Percentiles rank a stretch among this genome's conserved stretches.
Conservation (phyloP, 257 asterid species). For the Mitragyna speciosa region DNA sequence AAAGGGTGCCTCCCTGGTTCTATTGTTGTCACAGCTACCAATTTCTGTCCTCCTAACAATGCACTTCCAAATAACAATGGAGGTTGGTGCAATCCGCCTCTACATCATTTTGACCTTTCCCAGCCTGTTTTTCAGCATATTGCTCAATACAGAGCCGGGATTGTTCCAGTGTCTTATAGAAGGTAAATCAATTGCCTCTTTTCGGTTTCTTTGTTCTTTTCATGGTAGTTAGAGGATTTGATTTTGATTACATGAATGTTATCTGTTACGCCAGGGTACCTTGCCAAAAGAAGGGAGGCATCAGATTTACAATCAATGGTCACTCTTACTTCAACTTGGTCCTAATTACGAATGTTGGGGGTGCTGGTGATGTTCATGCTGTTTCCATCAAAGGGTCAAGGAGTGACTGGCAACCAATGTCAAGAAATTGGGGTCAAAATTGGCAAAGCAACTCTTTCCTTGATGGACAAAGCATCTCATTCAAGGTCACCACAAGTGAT, state of each 20-base stretch:
- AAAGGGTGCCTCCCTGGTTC: constrained; percentile 26
- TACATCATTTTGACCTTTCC: constrained; percentile 34
- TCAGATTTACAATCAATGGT: constrained; percentile 51
- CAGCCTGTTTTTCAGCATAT: constrained; percentile 33
- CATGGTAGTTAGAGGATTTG: too few relatives aligned
- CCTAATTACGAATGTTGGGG: constrained; percentile 42
- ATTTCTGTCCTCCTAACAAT: constrained; percentile 36
- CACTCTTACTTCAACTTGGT: constrained; percentile 59
- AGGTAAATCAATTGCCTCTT: constrained; percentile 3
- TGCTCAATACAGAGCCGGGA: constrained; percentile 32
- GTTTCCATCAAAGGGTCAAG: constrained; percentile 47
- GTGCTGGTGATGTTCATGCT: constrained; percentile 22
- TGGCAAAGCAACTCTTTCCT: constrained; percentile 55
- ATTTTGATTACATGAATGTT: too few relatives aligned
- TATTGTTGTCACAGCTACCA: constrained; percentile 31
- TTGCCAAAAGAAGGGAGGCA: constrained; percentile 33
- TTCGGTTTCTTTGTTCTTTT: too few relatives aligned
- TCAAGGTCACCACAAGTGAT: constrained; percentile 49
- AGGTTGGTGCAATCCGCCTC: constrained; percentile 38
- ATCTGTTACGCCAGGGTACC: too few relatives aligned
- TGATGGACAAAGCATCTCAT: constrained; percentile 50
- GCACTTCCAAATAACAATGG: constrained; percentile 25
- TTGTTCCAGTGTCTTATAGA: constrained; percentile 34
- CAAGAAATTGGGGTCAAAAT: constrained; percentile 60
- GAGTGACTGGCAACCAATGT: constrained; percentile 46